Evolutionary conservation across 345 rosid genomes (phyloP), one percentile per base, ranked within the genome.

Genomic region (Mercurialis annua): DNA sequence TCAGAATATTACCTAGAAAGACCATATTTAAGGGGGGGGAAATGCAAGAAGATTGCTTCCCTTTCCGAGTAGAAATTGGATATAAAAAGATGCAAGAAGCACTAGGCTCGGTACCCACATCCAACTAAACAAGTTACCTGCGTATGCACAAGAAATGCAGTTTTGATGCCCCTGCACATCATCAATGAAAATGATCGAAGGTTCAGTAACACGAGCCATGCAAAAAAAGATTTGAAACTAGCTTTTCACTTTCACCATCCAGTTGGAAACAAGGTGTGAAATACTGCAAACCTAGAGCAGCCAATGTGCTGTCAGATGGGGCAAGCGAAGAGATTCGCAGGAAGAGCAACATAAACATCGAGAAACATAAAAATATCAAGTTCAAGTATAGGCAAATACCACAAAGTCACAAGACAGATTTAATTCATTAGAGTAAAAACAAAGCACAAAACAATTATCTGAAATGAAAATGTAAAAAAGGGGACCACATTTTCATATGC

Each of bases 161-260:
- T 91, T 81, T 92, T 92, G 73, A 92, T 87, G 64, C 98, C 92
- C 59, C 98, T 80, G 58, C 96, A 92, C 46, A 96, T 92, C 98
- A 73, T 92, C 98, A 59, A 92, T 64, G 73, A 92, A 92, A 47
- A 92, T 92, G 67, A 92, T 89, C 17, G 98, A 87, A 0, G 98
- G 98, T 51, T 92, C 83, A 92, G 86, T 89, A 69, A 89, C 98
- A 29, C 92, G 89, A 64, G 96, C 93, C 96, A 92, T 87, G 70
- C 83, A 81, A 34, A 92, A n/a, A 89, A 74, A 92, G 96, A 79
- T 85, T 92, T 66, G 98, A 82, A 43, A 92, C 98, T 54, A 92
- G 81, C 85, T 92, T 92, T 70, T 92, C 98, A 77, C 98, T 92
- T 79, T 92, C 98, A 70, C 96, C 98, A 92, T 92, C 98, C 98